phyloP scores from a whole-genome alignment of 768 basidiomycete genomes.

The Mycena rebaudengoi region DNA sequence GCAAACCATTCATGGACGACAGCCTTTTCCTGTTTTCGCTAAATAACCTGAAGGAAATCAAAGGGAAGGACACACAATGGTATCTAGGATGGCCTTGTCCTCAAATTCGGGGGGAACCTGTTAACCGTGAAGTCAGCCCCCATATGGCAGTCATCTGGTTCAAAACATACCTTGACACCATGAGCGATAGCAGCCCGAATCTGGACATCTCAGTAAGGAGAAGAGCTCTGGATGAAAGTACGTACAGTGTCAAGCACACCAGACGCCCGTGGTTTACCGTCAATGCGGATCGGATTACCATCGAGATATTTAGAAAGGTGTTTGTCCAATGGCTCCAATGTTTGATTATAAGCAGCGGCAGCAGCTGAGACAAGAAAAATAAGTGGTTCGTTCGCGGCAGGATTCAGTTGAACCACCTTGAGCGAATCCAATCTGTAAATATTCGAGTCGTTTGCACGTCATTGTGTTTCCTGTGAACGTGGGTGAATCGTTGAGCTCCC shows the following conservation, averaged over 20 bases:
- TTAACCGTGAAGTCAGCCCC: background rate
- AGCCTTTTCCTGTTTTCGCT: constrained; percentile 63
- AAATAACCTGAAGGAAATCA: background rate
- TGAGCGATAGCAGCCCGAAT: constrained; percentile 76
- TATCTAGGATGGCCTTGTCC: constrained; percentile 64
- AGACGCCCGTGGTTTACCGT: constrained; percentile 78
- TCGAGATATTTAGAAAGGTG: constrained; percentile 74
- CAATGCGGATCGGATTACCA: constrained; percentile 75
- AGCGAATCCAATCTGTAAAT: constrained; percentile 69
- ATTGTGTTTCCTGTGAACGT: constrained; percentile 59
- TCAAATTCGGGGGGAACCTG: constrained; percentile 78
- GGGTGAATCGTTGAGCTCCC: too few species aligned
- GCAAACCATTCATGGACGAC: constrained; percentile 84
- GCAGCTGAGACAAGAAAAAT: constrained; percentile 55
- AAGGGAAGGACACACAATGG: constrained; percentile 55
- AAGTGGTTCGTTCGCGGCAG: background rate
- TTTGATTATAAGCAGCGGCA: constrained; percentile 67
- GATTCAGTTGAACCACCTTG: constrained; percentile 56
- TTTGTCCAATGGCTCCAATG: constrained; percentile 66
- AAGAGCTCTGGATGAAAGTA: background rate
- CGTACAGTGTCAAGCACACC: constrained; percentile 78
- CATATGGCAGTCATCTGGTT: too few species aligned
- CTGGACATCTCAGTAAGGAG: constrained; percentile 41
- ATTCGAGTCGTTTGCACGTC: constrained; percentile 72
- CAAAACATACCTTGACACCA: constrained; percentile 51